Evolutionary conservation across 2,329 filamentous ascomycete species (phyloP).

Genomic region (Penicillium sp.): DNA sequence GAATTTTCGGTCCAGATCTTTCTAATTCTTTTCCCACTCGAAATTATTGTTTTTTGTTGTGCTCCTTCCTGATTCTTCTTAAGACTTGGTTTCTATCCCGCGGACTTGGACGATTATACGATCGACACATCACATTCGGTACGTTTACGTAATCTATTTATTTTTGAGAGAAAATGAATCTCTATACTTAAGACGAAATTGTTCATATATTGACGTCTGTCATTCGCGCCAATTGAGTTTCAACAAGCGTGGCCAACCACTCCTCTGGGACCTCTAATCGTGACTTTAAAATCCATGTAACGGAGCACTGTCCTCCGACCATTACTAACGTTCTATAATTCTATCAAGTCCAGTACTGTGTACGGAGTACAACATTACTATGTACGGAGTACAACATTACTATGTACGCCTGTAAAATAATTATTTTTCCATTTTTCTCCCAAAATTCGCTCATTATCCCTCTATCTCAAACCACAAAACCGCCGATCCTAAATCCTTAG

Average conservation of each 20-base stretch:
- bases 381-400: too few relatives aligned
- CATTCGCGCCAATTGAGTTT: constrained; percentile 35
- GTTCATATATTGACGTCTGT: constrained; percentile 17
- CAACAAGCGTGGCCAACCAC: constrained; percentile 34
- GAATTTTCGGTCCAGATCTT: constrained; percentile 1
- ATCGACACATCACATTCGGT: neutral
- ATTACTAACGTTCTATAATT: neutral
- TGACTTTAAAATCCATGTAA: constrained; percentile 3
- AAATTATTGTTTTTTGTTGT: neutral
- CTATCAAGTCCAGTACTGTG: neutral
- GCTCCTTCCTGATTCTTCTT: neutral
- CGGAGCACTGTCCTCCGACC: constrained; percentile 20
- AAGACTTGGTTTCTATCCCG: neutral
- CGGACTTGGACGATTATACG: neutral
- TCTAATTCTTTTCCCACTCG: too few relatives aligned
- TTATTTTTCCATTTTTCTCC: neutral
- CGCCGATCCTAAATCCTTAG: constrained; percentile 5
- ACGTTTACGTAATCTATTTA: neutral
- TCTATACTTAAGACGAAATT: neutral
- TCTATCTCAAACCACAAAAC: constrained; percentile 4
- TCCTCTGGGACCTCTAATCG: constrained; percentile 24
- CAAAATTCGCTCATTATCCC: neutral
- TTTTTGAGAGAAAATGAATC: neutral
- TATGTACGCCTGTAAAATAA: too few relatives aligned
- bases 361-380: too few relatives aligned